Evolutionary conservation across 495 filamentous ascomycete genomes (phyloP).

Genomic region (Glutinoglossum americanum): DNA sequence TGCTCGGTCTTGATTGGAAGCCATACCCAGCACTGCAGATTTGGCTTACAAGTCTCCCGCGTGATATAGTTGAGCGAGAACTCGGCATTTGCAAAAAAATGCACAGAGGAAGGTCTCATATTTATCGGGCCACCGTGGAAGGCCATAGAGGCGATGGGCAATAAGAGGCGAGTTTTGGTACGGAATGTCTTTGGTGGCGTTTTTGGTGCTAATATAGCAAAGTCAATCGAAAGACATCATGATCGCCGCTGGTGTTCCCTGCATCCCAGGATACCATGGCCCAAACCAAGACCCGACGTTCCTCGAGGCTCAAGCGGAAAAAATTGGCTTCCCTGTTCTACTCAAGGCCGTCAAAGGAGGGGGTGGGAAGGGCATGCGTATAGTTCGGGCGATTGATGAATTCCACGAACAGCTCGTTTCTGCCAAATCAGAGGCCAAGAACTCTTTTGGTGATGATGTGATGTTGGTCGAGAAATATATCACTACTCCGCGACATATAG

Average conservation of each 20-base stretch:
- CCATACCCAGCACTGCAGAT: slow-evolving; percentile 6
- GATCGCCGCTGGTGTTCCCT: slow-evolving; percentile 78
- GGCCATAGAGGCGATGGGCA: slow-evolving; percentile 94
- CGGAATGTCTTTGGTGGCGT: background rate
- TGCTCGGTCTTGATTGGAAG: slow-evolving; percentile 4
- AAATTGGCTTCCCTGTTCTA: slow-evolving; percentile 79
- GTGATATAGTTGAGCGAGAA: slow-evolving; percentile 51
- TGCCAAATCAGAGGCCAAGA: slow-evolving; percentile 73
- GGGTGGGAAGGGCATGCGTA: slow-evolving; percentile 98
- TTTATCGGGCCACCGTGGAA: slow-evolving; percentile 87
- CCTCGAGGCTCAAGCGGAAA: slow-evolving; percentile 49
- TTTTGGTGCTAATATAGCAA: background rate
- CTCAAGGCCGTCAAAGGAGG: slow-evolving; percentile 95
- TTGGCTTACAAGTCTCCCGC: background rate
- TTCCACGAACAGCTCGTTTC: slow-evolving; percentile 66
- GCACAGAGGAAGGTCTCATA: slow-evolving; percentile 71
- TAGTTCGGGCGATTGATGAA: slow-evolving; percentile 48
- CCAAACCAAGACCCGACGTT: slow-evolving; percentile 52
- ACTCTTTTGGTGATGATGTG: slow-evolving; percentile 88
- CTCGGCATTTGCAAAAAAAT: slow-evolving; percentile 69
- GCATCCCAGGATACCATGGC: slow-evolving; percentile 92
- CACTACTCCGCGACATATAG: slow-evolving; percentile 80
- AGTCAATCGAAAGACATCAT: slow-evolving; percentile 85
- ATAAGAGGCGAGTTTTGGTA: slow-evolving; percentile 44
- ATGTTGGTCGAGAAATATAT: slow-evolving; percentile 97